These are phyloP conservation scores for Diaporthe sp. DNA, from an alignment of 2,329 filamentous ascomycete species.

Conservation along the genomic window DNA sequence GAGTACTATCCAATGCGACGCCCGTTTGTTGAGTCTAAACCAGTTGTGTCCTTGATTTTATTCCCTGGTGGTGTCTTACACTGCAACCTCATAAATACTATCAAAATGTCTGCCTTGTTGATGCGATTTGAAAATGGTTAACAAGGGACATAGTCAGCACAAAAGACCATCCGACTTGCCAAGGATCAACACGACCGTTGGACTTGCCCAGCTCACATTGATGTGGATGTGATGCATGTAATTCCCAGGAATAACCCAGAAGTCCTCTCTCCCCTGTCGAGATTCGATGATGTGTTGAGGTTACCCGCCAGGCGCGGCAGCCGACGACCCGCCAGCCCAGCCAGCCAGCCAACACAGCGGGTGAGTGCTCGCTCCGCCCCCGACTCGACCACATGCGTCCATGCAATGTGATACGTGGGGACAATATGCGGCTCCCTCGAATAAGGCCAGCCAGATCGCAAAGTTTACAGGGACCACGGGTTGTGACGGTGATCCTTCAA, in stretches of 20 bases:
- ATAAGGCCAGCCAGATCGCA: background rate
- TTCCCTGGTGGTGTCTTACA: background rate
- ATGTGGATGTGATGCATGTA: constrained; percentile 13
- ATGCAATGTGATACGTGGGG: constrained; percentile 30
- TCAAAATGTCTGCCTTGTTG: background rate
- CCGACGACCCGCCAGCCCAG: background rate
- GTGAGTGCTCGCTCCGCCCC: background rate
- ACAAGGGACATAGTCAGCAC: background rate
- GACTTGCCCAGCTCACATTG: constrained; percentile 19
- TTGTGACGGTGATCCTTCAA: background rate
- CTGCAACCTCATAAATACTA: background rate
- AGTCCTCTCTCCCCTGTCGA: background rate
- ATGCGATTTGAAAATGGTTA: background rate
- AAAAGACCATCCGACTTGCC: background rate
- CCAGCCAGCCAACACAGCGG: background rate
- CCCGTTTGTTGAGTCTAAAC: constrained; percentile 11
- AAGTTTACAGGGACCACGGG: background rate
- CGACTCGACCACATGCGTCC: background rate
- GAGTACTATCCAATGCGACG: background rate
- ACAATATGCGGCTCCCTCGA: constrained; percentile 12
- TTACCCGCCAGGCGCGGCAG: background rate
- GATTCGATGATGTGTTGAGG: background rate
- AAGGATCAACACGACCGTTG: background rate
- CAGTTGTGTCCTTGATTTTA: background rate
- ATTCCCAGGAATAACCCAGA: background rate